Evolutionary conservation across 192 early-diverging fungal genomes (phyloP).

Genomic region (Coemansia sp.): DNA sequence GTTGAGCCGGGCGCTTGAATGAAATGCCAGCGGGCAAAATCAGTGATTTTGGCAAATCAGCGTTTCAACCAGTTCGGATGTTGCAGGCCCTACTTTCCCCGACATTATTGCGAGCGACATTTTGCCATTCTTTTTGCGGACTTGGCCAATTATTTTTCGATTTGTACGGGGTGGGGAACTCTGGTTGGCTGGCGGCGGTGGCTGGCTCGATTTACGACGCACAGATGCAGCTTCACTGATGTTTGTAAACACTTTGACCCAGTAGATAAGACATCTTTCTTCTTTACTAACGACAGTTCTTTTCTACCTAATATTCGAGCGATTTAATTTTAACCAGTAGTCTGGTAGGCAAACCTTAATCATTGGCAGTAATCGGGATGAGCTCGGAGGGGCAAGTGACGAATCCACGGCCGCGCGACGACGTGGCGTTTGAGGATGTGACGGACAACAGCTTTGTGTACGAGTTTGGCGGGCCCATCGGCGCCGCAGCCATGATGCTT

Average conservation of each 20-base stretch:
- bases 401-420: slow-evolving; percentile 40
- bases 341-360: neutral
- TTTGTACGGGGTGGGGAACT: neutral
- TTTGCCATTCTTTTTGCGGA: no score
- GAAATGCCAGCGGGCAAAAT: neutral
- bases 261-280: neutral
- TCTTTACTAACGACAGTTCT: neutral
- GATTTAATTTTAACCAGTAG: neutral
- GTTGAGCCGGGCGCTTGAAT: neutral
- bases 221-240: neutral
- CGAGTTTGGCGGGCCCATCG: slow-evolving; percentile 73
- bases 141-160: neutral
- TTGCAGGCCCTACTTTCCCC: no score
- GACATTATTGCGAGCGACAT: no score
- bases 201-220: neutral
- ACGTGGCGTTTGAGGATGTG: slow-evolving; percentile 55
- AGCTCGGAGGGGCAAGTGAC: slow-evolving; percentile 8
- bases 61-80: no score
- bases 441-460: slow-evolving; percentile 64
- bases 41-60: no score
- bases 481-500: slow-evolving; percentile 69
- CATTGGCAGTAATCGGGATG: neutral
- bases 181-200: neutral
- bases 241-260: neutral
- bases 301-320: neutral